phyloP scores from a whole-genome alignment of 78 protist species.

The Dictyostelium citrinum region DNA sequence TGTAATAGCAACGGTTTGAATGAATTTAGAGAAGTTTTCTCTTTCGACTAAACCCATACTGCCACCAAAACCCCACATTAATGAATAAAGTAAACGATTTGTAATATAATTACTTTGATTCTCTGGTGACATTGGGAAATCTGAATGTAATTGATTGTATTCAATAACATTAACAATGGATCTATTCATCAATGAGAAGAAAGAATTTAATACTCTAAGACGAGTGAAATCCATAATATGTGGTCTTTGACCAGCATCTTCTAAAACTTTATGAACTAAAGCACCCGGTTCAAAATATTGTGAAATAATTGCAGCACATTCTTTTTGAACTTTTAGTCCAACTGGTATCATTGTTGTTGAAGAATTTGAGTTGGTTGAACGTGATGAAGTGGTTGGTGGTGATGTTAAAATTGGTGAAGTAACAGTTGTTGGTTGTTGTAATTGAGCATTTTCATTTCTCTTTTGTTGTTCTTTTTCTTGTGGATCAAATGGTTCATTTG shows the following conservation, averaged over 20 bases:
- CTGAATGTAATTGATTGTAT: conserved; percentile 87
- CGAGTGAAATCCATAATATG: conserved; percentile 93
- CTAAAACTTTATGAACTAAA: conserved; percentile 76
- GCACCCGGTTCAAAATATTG: conserved; percentile 74
- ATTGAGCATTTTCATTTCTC: conserved; percentile 38
- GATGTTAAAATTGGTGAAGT: background rate
- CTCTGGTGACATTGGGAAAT: conserved; percentile 84
- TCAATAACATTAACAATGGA: conserved; percentile 76
- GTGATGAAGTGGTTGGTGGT: background rate
- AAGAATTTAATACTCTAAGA: conserved; percentile 76
- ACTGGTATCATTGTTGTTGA: background rate
- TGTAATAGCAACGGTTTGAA: conserved; percentile 69
- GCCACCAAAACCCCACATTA: conserved; percentile 96
- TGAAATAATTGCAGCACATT: conserved; percentile 67
- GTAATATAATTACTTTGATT: conserved; percentile 32
- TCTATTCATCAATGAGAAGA: conserved; percentile 84
- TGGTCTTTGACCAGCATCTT: conserved; percentile 67
- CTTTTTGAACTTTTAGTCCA: conserved; percentile 53
- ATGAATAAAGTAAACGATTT: conserved; percentile 76
- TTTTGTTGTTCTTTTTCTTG: conserved; percentile 68
- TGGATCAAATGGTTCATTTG: conserved; percentile 72
- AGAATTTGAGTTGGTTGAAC: background rate
- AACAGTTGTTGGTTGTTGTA: background rate
- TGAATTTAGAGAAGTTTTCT: conserved; percentile 58
- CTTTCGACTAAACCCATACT: conserved; percentile 76